These are phyloP conservation scores for Diaporthe sp. DNA, from an alignment of 2,329 filamentous ascomycete species.

Conservation along the genomic window DNA sequence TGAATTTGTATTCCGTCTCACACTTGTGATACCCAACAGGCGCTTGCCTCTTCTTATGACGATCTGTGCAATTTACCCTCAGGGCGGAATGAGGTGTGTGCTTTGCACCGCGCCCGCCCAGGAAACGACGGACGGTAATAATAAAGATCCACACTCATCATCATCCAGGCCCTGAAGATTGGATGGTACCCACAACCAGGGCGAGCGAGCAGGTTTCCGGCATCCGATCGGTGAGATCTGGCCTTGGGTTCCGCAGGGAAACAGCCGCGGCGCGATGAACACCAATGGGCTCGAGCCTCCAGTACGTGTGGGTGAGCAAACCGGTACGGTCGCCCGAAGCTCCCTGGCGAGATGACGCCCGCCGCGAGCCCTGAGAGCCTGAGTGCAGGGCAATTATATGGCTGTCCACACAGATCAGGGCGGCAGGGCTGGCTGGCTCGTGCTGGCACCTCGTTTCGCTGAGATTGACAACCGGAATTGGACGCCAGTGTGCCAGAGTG, in stretches of 20 bases:
- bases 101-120: neutral
- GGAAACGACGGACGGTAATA: neutral
- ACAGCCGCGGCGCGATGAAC: neutral
- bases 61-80: neutral
- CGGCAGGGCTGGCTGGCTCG: constrained; percentile 4
- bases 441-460: constrained; percentile 6
- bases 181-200: neutral
- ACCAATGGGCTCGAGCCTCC: constrained; percentile 5
- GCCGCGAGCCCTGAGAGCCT: neutral
- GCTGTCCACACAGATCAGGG: neutral
- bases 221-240: constrained; percentile 26
- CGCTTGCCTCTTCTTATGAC: neutral
- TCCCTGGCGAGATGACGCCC: neutral
- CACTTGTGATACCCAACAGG: neutral
- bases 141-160: constrained; percentile 1
- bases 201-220: constrained; percentile 10
- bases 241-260: neutral
- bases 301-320: neutral
- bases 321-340: neutral
- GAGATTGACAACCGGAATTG: constrained; percentile 5
- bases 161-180: neutral
- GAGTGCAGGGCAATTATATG: constrained; percentile 1
- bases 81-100: neutral
- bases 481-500: neutral
- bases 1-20: neutral